Evolutionary conservation across 345 rosid genomes (phyloP), one percentile per base, ranked within the genome.

Genomic region (Syzygium aqueum): DNA sequence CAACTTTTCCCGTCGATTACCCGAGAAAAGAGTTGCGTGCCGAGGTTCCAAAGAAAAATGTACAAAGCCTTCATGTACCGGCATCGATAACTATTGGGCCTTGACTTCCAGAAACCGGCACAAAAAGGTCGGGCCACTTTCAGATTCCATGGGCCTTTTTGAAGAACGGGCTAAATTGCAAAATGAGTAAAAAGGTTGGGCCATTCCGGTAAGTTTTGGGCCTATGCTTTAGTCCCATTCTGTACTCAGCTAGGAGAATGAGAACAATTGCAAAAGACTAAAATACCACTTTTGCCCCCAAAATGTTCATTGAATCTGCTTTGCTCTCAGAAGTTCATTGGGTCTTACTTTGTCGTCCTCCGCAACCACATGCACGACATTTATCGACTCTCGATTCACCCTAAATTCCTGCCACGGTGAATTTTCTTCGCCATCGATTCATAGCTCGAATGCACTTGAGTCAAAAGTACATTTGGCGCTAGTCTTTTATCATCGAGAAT

Each of bases 1-100:
- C 19, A 65, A 65, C 2, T 65, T 30, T 8, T 0, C 1, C 0
- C 3, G 5, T 2, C 40, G 11, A 65, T 65, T 30, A 30, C 30
- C 11, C 37, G 2, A 67, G 43, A 30, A 67, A 67, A 3, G 23
- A 17, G 43, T 67, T 5, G 3, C 78, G 22, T 16, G 4, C 23
- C 12, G 2, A 67, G 43, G 43, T n/a, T n/a, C n/a, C n/a, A n/a
- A n/a, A n/a, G n/a, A n/a, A n/a, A n/a, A n/a, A n/a, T n/a, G n/a
- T n/a, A 30, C 43, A 67, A 23, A 56, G 61, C 61, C 4, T 22
- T 54, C 27, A 8, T 22, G 25, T 8, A 54, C 59, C 25, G 11
- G 3, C 25, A 16, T 54, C 25, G 27, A 21, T 54, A 56, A 8
- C 27, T 8, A 4, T 17, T 1, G 80, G 46, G 80, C 80, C 25